phyloP scores from a whole-genome alignment of 495 filamentous ascomycete genomes.

The Hyaloscypha variabilis region DNA sequence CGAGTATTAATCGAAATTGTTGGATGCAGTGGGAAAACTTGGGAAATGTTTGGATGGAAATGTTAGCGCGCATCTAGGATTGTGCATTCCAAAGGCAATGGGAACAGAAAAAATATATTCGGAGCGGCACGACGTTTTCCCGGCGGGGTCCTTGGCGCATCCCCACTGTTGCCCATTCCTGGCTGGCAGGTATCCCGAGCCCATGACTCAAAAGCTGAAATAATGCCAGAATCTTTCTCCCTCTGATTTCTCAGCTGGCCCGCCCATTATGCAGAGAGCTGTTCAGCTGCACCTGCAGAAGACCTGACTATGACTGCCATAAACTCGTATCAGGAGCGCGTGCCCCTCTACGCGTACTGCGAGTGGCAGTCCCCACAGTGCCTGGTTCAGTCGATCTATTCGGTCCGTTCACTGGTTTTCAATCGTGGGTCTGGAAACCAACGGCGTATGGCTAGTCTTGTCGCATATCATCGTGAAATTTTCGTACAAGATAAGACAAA shows the following conservation, averaged over 20 bases:
- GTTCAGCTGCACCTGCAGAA: background rate
- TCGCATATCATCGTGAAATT: background rate
- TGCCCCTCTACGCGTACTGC: background rate
- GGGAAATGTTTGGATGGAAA: too few relatives aligned
- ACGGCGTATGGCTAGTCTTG: constrained; percentile 1
- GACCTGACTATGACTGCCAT: background rate
- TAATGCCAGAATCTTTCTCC: background rate
- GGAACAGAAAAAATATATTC: background rate
- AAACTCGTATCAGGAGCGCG: too few relatives aligned
- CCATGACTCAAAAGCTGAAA: too few relatives aligned
- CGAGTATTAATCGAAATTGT: too few relatives aligned
- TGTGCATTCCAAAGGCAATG: too few relatives aligned
- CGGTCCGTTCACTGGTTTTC: background rate
- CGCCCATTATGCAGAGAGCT: background rate
- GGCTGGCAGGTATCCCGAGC: too few relatives aligned
- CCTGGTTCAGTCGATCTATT: background rate
- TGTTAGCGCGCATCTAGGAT: too few relatives aligned
- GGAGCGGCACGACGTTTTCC: background rate
- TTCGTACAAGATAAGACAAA: background rate
- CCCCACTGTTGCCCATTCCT: too few relatives aligned
- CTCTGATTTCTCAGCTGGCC: background rate
- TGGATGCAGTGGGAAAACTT: too few relatives aligned
- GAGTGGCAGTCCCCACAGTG: too few relatives aligned
- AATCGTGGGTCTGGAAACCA: background rate
- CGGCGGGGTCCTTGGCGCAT: background rate